Conservation (phyloP, 805 yeast genomes). For the Nakazawaea wickerhamii region DNA sequence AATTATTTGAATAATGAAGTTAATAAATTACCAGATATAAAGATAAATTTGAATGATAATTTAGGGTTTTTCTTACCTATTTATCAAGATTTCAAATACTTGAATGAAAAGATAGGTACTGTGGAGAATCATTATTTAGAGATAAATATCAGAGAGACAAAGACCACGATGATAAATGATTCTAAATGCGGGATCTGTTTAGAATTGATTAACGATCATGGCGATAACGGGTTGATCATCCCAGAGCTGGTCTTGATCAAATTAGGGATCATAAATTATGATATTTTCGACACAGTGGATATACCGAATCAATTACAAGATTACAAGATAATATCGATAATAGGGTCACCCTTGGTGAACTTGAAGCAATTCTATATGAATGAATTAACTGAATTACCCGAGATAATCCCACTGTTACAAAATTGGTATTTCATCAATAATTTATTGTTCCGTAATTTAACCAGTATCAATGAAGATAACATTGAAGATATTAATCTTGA, state of each 20-base stretch:
- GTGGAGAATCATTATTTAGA: slow-evolving; percentile 16
- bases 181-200: slow-evolving; percentile 9
- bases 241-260: slow-evolving; percentile 8
- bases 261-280: slow-evolving; percentile 3
- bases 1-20: slow-evolving; percentile 6
- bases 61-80: slow-evolving; percentile 28
- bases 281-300: neutral
- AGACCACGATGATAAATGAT: slow-evolving; percentile 4
- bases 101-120: slow-evolving; percentile 30
- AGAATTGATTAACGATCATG: neutral
- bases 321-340: neutral
- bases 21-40: neutral
- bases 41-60: slow-evolving; percentile 2
- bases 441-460: neutral
- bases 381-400: slow-evolving; percentile 1
- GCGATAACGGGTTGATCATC: neutral
- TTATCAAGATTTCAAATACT: slow-evolving; percentile 30
- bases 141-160: slow-evolving; percentile 7
- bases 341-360: slow-evolving; percentile 4
- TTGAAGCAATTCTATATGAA: slow-evolving; percentile 1
- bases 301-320: neutral
- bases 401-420: slow-evolving; percentile 2
- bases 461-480: neutral
- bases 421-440: slow-evolving; percentile 10
- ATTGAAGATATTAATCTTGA: slow-evolving; percentile 4